Conservation (phyloP, 2,329 filamentous ascomycete species). For the Colletotrichum cuscutae region DNA sequence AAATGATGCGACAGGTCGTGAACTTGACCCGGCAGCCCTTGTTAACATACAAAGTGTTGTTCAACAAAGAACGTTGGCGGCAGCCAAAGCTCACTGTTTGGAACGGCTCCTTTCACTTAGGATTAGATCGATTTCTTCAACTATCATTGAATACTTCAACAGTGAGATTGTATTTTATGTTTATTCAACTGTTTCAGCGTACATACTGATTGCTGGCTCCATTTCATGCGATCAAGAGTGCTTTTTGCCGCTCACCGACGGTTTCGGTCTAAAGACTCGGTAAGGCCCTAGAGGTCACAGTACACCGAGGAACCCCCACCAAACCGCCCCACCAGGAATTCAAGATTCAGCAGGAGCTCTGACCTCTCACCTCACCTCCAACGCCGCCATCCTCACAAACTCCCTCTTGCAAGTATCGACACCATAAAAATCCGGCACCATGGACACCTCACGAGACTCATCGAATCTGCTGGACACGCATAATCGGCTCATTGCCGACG, state of each 20-base stretch:
- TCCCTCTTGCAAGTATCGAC: background rate
- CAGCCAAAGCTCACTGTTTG: background rate
- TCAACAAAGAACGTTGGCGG: background rate
- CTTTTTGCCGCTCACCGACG: background rate
- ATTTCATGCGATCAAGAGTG: background rate
- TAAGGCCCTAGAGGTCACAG: background rate
- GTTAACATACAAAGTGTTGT: background rate
- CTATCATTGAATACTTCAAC: no score
- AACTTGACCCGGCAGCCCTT: background rate
- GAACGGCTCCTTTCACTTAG: background rate
- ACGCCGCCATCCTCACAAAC: background rate
- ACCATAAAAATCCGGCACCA: background rate
- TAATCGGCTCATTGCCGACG: conserved; percentile 56
- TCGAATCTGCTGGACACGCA: conserved; percentile 48
- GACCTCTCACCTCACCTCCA: background rate
- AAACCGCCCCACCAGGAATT: conserved; percentile 8
- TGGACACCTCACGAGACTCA: conserved; percentile 33
- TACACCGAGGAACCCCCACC: conserved; percentile 8
- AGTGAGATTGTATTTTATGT: no score
- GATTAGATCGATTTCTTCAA: no score
- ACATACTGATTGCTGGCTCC: background rate
- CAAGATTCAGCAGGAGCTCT: background rate
- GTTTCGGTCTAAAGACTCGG: background rate
- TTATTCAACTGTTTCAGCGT: no score
- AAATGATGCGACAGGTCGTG: no score